Percentiles rank a stretch among this genome's conserved stretches.
These are phyloP conservation scores for Drechslerella stenobrocha DNA, from an alignment of 2,329 filamentous ascomycete species.

Conservation along the genomic window DNA sequence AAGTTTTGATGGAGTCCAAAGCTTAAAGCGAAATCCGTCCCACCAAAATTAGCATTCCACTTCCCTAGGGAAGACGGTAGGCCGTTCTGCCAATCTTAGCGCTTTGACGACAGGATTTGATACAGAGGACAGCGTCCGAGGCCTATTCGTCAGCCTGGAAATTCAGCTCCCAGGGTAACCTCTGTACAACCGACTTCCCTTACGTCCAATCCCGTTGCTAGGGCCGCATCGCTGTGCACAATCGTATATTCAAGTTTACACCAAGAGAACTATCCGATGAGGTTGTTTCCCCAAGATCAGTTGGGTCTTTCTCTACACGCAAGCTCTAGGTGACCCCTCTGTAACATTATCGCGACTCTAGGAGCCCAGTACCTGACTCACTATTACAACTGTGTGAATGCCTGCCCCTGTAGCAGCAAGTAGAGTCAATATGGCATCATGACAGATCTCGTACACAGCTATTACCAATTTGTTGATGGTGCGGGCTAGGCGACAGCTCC, in stretches of 20 bases:
- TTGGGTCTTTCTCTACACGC: too few species aligned
- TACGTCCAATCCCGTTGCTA: constrained; percentile 18
- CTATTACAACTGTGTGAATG: too few species aligned
- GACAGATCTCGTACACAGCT: constrained; percentile 5
- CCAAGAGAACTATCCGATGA: too few species aligned
- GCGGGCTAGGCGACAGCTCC: constrained; percentile 17
- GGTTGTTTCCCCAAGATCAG: too few species aligned
- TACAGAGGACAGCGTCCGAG: constrained; percentile 4
- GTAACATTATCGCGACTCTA: too few species aligned
- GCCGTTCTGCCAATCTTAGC: constrained; percentile 9
- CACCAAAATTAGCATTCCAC: background rate
- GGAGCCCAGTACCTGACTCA: too few species aligned
- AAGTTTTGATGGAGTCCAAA: too few species aligned
- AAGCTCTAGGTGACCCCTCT: too few species aligned
- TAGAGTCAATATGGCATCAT: too few species aligned
- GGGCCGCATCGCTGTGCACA: background rate
- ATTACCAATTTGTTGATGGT: constrained; percentile 15
- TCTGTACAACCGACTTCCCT: constrained; percentile 4
- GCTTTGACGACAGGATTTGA: constrained; percentile 29
- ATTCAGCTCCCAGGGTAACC: constrained; percentile 11
- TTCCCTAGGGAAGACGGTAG: background rate
- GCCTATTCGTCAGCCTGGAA: constrained; percentile 11
- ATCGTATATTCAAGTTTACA: too few species aligned
- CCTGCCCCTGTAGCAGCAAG: too few species aligned
- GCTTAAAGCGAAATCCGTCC: background rate